Evolutionary conservation across 495 filamentous ascomycete genomes (phyloP).

Genomic region (Neurospora sp.): DNA sequence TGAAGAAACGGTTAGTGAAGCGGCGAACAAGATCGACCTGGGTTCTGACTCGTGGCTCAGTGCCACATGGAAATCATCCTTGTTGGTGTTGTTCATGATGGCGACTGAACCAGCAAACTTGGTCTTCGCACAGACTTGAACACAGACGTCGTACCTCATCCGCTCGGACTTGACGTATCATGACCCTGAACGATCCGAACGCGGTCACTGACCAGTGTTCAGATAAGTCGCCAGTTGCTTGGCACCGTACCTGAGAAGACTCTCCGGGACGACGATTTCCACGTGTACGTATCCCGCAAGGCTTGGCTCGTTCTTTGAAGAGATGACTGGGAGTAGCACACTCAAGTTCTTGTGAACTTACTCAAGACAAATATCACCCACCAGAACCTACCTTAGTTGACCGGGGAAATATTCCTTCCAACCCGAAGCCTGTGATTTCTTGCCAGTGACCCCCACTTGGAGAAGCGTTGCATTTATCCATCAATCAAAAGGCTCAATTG

Average conservation of each 20-base stretch:
- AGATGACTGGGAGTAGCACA: no score
- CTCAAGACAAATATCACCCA: no score
- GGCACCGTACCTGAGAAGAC: not conserved
- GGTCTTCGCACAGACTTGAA: not conserved
- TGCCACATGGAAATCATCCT: not conserved
- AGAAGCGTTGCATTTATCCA: conserved; percentile 19
- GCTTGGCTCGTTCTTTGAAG: not conserved
- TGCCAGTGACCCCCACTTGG: not conserved
- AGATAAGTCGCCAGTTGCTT: not conserved
- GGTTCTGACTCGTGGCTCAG: not conserved
- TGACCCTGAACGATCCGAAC: not conserved
- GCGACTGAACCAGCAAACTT: not conserved
- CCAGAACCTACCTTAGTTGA: no score
- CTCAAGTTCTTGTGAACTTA: no score
- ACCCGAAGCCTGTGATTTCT: not conserved
- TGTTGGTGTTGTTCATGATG: not conserved
- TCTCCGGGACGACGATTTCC: not conserved
- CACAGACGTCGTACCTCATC: not conserved
- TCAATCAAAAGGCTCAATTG: conserved; percentile 20
- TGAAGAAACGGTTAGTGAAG: not conserved
- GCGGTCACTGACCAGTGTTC: not conserved
- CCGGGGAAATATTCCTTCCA: no score
- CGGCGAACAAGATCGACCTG: not conserved
- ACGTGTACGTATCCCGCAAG: not conserved
- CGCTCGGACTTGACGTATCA: not conserved